Evolutionary conservation across 495 filamentous ascomycete species (phyloP), one percentile per base, ranked within the genome.

Genomic region (Cudoniella acicularis): DNA sequence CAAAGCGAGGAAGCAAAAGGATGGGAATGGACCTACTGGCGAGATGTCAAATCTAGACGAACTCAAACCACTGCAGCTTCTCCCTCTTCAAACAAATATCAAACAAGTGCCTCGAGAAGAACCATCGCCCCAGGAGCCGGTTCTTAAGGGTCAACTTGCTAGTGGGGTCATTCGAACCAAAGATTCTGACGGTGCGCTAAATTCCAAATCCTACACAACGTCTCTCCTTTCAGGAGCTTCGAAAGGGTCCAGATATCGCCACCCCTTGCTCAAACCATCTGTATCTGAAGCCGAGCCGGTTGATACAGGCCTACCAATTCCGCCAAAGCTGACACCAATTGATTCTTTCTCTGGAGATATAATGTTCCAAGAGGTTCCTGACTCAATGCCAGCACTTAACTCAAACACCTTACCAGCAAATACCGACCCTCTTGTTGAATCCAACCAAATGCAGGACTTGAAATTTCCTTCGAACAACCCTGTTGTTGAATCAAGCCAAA

Each of bases 191-290:
- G 22, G 23, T 21, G 40, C 49, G 22, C 56, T 55, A 0, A 53
- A 26, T 23, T 53, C 46, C 3, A 56, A 59, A 18, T 13, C 21
- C 11, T 20, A 61, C 17, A 47, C 53, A 10, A 41, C 57, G 0
- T 63, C 61, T 9, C 27, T 67, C 47, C 20, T 57, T 17, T 67
- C 64, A 13, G 46, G 42, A 3, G 36, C 41, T 22, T 67, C 64
- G n/a, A 54, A 22, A 42, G 23, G 22, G n/a, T 67, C 59, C 2
- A n/a, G 24, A n/a, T 10, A 47, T 27, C 41, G 54, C 13, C 61
- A 67, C 57, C 49, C 40, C 36, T 51, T 67, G 18, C 57, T 67
- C 10, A 67, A 64, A 26, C 52, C 64, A 9, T 61, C 57, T 4
- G 26, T 64, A 20, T 25, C 58, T 4, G 22, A 48, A 9, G 23